Base-by-base conservation (phyloP, 2,329 filamentous ascomycete genomes). In the Nigrospora sphaerica region DNA sequence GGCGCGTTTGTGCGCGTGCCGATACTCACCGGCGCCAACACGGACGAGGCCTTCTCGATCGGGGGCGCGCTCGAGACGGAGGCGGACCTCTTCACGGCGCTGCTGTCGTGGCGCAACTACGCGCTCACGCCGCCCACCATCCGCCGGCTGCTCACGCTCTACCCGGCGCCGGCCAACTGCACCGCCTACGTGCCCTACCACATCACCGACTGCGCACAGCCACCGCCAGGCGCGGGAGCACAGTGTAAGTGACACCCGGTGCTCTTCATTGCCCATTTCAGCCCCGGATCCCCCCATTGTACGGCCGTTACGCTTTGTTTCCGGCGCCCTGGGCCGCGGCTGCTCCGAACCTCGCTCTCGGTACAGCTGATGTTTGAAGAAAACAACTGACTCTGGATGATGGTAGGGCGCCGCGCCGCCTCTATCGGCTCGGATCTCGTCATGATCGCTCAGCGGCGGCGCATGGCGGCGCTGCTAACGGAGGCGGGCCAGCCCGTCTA, bases 361-460 rank as follows among this genome's bases (percentile, higher is more conserved):
- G n/a, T n/a, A n/a, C n/a, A n/a, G n/a, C n/a, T n/a, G n/a, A n/a
- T n/a, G n/a, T n/a, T n/a, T n/a, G n/a, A n/a, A n/a, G n/a, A n/a
- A n/a, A n/a, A n/a, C n/a, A n/a, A n/a, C n/a, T n/a, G n/a, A n/a
- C n/a, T n/a, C n/a, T n/a, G n/a, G n/a, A n/a, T n/a, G n/a, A n/a
- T n/a, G n/a, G n/a, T n/a, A n/a, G n/a, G n/a, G 63, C 65, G 72
- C n/a, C 63, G 72, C 9, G 67, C 60, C 12, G 63, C 64, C 6
- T 65, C 69, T 0, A 72, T 74, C n/a, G 70, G 68, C 1, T 66
- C 66, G 1, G 73, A 76, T 44, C 54, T 74, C 6, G 68, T 73
- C 32, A 75, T 77, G 66, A 67, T 73, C 44, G 67, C 69, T 2
- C 68, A 69, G 12, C 62, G 72, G 1, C 64, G 73, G 28, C 69